Evolutionary conservation across 23 red algal genomes (phyloP).

Genomic region (Pyropia yezoensis): DNA sequence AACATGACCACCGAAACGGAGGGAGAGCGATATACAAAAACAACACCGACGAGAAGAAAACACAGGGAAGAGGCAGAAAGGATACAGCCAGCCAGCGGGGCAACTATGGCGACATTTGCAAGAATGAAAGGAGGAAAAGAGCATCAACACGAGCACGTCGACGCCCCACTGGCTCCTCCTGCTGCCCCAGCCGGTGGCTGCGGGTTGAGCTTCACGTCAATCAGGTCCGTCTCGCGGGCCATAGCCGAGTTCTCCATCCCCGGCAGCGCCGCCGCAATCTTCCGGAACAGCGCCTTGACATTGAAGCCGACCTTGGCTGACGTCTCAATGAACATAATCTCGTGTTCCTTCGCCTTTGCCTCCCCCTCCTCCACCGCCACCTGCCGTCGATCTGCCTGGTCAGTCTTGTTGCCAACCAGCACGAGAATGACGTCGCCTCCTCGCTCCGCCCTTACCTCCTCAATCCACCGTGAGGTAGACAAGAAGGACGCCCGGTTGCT

Average conservation of each 20-base stretch:
- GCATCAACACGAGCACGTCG: slow-evolving; percentile 38
- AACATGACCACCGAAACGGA: too few species aligned
- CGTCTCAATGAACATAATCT: slow-evolving; percentile 99
- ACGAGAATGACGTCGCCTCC: slow-evolving; percentile 96
- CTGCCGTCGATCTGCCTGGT: slow-evolving; percentile 84
- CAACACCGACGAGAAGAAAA: too few species aligned
- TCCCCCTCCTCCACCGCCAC: slow-evolving; percentile 92
- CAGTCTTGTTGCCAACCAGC: slow-evolving; percentile 94
- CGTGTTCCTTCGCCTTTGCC: slow-evolving; percentile 97
- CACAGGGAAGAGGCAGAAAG: too few species aligned
- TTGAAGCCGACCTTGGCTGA: slow-evolving; percentile 93
- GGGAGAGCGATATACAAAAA: too few species aligned
- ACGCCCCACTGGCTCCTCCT: slow-evolving; percentile 4
- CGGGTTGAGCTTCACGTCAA: slow-evolving; percentile 81
- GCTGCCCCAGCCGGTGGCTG: slow-evolving; percentile 13
- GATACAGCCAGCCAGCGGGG: too few species aligned
- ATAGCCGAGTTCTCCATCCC: slow-evolving; percentile 77
- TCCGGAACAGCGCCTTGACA: slow-evolving; percentile 96
- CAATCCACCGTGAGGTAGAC: slow-evolving; percentile 91
- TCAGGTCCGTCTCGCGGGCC: slow-evolving; percentile 67
- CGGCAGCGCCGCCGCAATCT: slow-evolving; percentile 94
- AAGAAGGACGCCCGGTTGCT: slow-evolving; percentile 87
- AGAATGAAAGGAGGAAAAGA: background rate
- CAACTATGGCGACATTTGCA: too few species aligned
- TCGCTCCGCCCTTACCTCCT: slow-evolving; percentile 95